A percentile compares a stretch with the other conserved stretches of the same genome.
phyloP scores from a whole-genome alignment of 2,329 filamentous ascomycete genomes.

The Botrytis squamosa region DNA sequence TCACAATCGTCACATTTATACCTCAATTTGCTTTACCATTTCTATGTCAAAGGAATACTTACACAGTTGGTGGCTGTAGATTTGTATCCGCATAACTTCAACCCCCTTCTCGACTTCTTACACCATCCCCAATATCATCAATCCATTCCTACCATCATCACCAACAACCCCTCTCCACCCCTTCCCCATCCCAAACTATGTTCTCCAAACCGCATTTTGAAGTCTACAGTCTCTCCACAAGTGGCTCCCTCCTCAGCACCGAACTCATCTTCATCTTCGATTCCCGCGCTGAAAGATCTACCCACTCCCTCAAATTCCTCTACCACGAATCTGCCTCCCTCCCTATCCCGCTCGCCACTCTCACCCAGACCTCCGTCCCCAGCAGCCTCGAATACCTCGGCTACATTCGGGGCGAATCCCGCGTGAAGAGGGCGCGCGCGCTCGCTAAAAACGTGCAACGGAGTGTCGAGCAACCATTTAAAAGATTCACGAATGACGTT shows the following conservation, averaged over 20 bases:
- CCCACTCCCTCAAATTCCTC: neutral
- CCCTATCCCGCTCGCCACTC: neutral
- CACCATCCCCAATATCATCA: neutral
- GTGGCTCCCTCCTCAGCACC: neutral
- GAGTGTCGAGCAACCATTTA: neutral
- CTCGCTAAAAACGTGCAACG: neutral
- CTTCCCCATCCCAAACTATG: neutral
- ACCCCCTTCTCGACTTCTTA: neutral
- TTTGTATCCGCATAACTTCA: neutral
- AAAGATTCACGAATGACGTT: neutral
- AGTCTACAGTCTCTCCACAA: neutral
- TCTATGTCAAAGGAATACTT: neutral
- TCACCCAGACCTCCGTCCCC: no score
- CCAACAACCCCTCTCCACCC: neutral
- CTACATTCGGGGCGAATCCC: neutral
- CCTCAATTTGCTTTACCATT: neutral
- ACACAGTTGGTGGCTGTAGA: neutral
- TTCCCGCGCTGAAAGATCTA: neutral
- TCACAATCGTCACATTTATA: neutral
- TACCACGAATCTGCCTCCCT: neutral
- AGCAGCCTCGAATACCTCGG: neutral
- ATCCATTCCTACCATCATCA: neutral
- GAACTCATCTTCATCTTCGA: neutral
- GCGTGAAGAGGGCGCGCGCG: neutral
- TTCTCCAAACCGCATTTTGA: neutral